A percentile compares a stretch with the other conserved stretches of the same genome.
Evolutionary conservation across 2,329 filamentous ascomycete species (phyloP).

Genomic region (Coniochaeta sp.): DNA sequence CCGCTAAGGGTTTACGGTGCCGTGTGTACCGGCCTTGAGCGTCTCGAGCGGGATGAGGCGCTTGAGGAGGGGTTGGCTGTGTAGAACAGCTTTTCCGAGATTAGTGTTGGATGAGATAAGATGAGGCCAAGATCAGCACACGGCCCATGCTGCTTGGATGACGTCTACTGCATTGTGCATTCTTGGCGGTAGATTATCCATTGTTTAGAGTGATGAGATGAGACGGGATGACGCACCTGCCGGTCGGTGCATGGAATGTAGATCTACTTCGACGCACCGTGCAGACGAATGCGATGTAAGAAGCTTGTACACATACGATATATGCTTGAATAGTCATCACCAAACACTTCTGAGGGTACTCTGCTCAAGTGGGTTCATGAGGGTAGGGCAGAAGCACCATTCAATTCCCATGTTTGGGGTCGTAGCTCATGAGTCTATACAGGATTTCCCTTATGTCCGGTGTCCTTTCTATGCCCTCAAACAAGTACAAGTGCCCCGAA

Average conservation of each 20-base stretch:
- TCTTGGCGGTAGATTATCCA: neutral
- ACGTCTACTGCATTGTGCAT: neutral
- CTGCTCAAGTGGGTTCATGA: neutral
- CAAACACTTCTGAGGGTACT: neutral
- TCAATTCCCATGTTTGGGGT: neutral
- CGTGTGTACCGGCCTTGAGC: constrained; percentile 48
- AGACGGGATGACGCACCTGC: neutral
- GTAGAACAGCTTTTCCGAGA: neutral
- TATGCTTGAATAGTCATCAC: neutral
- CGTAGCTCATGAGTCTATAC: constrained; percentile 1
- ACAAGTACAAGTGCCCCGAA: constrained; percentile 5
- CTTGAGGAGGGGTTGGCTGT: constrained; percentile 24
- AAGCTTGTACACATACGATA: neutral
- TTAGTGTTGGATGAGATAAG: neutral
- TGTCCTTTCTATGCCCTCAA: neutral
- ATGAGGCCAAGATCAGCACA: neutral
- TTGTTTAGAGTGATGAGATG: neutral
- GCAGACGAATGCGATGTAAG: neutral
- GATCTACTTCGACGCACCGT: neutral
- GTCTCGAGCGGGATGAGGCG: constrained; percentile 46
- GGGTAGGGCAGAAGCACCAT: neutral
- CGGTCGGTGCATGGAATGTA: neutral
- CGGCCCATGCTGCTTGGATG: neutral
- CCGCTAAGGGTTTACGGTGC: constrained; percentile 74
- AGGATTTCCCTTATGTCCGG: neutral